Evolutionary conservation across 1,284 basidiomycete species (phyloP), one percentile per base, ranked within the genome.

Genomic region (Schizophyllum amplum): DNA sequence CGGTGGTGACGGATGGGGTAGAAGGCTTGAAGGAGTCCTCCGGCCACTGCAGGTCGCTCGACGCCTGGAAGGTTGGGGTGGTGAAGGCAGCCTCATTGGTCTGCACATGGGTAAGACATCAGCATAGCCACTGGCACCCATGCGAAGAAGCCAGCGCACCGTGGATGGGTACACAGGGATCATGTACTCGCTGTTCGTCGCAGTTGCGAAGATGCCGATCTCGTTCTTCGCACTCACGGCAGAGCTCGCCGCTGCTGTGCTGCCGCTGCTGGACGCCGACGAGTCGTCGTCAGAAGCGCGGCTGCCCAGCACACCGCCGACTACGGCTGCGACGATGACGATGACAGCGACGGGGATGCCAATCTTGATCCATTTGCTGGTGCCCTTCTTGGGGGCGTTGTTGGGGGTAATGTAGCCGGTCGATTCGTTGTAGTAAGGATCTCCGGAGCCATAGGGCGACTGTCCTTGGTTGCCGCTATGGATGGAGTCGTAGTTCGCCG

Each of bases 121-220:
- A 24, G 23, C 13, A 56, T 27, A 54, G 25, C 22, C 20, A 56
- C 59, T 49, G 5, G 22, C n/a, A n/a, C n/a, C 6, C 47, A 49
- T 20, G n/a, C 47, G n/a, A 5, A 49, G 22, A 5, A 7, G 47
- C 5, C 47, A 49, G 79, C 90, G 74, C 61, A 94, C 90, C 17
- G 88, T 88, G 17, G 90, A 85, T 24, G 90, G 91, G 69, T 93
- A 97, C n/a, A 94, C 69, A 4, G 94, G 94, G 59, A 93, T 79
- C 74, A 89, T 82, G 65, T 77, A 90, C 50, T 78, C 73, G 66
- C 83, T 80, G 65, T 93, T 78, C 9, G 90, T 91, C 51, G 84
- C 83, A 17, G 88, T 90, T 33, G 92, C 82, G 68, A 83, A 88
- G 51, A 80, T 69, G 33, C 86, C 86, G 47, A 87, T 68, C 13